These are phyloP conservation scores for Ganoderma lucidum DNA, from an alignment of 1,284 basidiomycete genomes.

Conservation along the genomic window DNA sequence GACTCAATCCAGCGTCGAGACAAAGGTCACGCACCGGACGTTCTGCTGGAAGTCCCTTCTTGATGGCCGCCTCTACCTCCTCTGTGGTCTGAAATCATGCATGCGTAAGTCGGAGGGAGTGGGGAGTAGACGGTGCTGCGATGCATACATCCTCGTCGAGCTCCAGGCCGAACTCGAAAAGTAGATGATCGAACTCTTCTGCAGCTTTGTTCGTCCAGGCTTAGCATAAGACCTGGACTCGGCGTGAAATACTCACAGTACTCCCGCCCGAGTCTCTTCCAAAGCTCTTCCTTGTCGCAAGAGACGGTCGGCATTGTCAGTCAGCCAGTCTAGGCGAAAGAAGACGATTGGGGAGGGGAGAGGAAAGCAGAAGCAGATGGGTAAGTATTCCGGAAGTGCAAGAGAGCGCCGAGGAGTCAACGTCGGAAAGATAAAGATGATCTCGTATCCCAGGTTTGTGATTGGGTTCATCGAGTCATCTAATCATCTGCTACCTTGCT, in stretches of 20 bases:
- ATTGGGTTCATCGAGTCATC: slow-evolving; percentile 12
- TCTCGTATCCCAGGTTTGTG: slow-evolving; percentile 10
- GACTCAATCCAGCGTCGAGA: too few relatives aligned
- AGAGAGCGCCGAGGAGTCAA: slow-evolving; percentile 8
- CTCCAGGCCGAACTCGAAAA: slow-evolving; percentile 98
- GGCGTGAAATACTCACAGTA: slow-evolving; percentile 68
- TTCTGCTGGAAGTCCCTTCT: slow-evolving; percentile 83
- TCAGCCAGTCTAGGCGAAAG: not conserved
- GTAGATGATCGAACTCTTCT: slow-evolving; percentile 94
- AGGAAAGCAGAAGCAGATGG: not conserved
- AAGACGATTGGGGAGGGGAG: not conserved
- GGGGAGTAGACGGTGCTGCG: not conserved
- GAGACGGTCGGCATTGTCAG: slow-evolving; percentile 89
- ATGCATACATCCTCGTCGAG: slow-evolving; percentile 92
- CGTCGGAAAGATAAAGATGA: slow-evolving; percentile 10
- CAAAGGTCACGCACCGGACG: slow-evolving; percentile 68
- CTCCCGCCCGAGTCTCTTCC: slow-evolving; percentile 83
- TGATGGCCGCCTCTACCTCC: slow-evolving; percentile 84
- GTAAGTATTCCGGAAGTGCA: slow-evolving; percentile 7
- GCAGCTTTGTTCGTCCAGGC: slow-evolving; percentile 61
- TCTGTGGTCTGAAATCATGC: slow-evolving; percentile 76
- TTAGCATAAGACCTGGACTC: slow-evolving; percentile 15
- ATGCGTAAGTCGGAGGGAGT: slow-evolving; percentile 17
- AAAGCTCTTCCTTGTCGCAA: slow-evolving; percentile 96
- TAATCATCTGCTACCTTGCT: too few relatives aligned